Evolutionary conservation across 352 stramenopile species (phyloP), one percentile per base, ranked within the genome.

Genomic region (Globisporangium acanthophoron): DNA sequence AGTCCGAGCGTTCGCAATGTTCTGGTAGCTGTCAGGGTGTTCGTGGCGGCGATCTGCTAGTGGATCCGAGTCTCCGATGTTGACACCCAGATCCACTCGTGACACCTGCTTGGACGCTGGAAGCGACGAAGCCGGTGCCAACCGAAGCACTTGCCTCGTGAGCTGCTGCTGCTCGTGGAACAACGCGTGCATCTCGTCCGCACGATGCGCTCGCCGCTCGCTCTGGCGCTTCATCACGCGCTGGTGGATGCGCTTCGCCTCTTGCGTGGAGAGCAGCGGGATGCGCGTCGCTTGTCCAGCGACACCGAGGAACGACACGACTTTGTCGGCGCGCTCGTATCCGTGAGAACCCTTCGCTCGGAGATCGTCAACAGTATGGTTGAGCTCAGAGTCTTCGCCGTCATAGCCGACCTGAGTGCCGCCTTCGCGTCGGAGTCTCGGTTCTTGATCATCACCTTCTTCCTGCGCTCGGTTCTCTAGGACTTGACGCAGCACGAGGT

Each of bases 121-220:
- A 6, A 35, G 44, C n/a, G 55, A n/a, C 9, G 33, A 39, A 2
- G 39, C 0, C 18, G 59, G 39, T 16, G 13, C 43, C 1, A 39
- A 1, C 6, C 54, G 37, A 11, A 59, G 70, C 18, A 56, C 66
- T 27, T 13, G 65, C 21, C 43, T 74, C 54, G 70, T 78, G 24
- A 62, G 20, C 20, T 48, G 33, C 35, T 75, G 56, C 35, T 81
- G 73, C 5, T 72, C 37, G 16, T 66, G 59, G 33, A 81, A 49
- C 29, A 71, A 40, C 27, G 48, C 40, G 7, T 60, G 46, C 46
- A 79, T 40, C 27, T 77, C 53, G 40, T 77, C 50, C 9, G 52
- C 66, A 46, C 54, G 70, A 43, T 3, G n/a, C 39, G 51, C 56
- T 13, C 50, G 50, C 20, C 39, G 9, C 8, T 56, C 43, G 27